Conservation (phyloP, 169 alveolate genomes). For the Amoebophrya sp. region DNA sequence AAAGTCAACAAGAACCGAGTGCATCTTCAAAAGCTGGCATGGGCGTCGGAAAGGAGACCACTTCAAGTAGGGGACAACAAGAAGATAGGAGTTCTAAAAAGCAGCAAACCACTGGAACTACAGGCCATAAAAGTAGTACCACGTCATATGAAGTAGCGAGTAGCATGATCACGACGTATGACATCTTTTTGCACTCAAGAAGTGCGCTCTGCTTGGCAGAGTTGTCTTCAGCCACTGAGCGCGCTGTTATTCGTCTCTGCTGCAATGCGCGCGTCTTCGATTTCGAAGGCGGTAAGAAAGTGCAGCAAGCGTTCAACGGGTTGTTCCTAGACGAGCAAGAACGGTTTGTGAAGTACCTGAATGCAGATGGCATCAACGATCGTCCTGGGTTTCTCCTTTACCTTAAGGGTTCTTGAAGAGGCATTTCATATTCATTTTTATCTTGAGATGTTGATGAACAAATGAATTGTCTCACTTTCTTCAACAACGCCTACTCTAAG, state of each 20-base stretch:
- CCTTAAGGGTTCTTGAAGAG: no score
- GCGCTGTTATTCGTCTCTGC: conserved; percentile 18
- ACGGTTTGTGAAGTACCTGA: conserved; percentile 17
- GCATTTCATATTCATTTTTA: no score
- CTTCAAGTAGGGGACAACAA: no score
- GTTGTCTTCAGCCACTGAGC: not conserved
- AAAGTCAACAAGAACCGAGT: no score
- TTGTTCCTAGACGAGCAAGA: conserved; percentile 14
- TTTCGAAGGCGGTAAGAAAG: not conserved
- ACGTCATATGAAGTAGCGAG: not conserved
- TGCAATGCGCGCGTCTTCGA: conserved; percentile 28
- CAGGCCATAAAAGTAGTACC: no score
- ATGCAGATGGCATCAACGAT: conserved; percentile 31
- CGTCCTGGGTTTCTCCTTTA: conserved; percentile 31
- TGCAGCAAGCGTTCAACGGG: conserved; percentile 15
- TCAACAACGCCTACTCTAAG: no score
- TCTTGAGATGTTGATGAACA: no score
- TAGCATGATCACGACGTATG: not conserved
- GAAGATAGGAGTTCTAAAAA: no score
- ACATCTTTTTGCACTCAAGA: conserved; percentile 11
- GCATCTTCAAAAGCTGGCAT: no score
- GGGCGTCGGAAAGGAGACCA: no score
- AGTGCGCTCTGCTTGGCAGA: conserved; percentile 30
- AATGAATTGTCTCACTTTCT: no score
- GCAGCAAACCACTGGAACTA: no score